Conservation (phyloP, 108 stramenopile genomes). For the Phaeodactylum tricornutum region DNA sequence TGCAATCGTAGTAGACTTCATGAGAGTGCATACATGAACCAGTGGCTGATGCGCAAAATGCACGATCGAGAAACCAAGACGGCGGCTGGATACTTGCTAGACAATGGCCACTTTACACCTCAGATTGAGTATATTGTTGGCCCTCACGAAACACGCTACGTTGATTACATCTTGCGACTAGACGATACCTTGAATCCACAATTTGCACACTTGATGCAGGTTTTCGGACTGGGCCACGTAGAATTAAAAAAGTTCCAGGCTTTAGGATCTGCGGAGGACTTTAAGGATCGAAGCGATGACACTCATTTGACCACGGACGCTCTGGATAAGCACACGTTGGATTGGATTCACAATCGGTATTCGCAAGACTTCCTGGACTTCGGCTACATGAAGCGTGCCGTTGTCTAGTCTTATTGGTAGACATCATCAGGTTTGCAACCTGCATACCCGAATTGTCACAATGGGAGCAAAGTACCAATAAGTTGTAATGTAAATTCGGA, state of each 20-base stretch:
- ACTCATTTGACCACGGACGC: slow-evolving; percentile 9
- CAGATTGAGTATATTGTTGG: slow-evolving; percentile 27
- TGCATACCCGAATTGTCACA: too few relatives aligned
- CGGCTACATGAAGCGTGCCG: too few relatives aligned
- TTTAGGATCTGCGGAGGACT: background rate
- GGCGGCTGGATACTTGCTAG: slow-evolving; percentile 1
- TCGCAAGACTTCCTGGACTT: slow-evolving; percentile 6
- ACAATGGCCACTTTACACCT: slow-evolving; percentile 34
- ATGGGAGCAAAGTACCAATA: too few relatives aligned
- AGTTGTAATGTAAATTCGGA: too few relatives aligned
- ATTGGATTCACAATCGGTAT: slow-evolving; percentile 6
- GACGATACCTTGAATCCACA: slow-evolving; percentile 9
- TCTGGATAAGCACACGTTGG: slow-evolving; percentile 7
- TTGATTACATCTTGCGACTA: slow-evolving; percentile 25
- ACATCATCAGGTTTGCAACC: too few relatives aligned
- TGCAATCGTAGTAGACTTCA: slow-evolving; percentile 13
- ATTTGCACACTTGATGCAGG: slow-evolving; percentile 20
- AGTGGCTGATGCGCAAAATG: slow-evolving; percentile 19
- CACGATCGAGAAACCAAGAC: background rate
- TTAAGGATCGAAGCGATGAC: background rate
- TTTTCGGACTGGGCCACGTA: slow-evolving; percentile 6
- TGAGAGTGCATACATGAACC: slow-evolving; percentile 20
- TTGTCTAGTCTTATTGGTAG: too few relatives aligned
- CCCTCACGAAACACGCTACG: slow-evolving; percentile 13
- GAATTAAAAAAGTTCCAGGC: slow-evolving; percentile 12